Percentiles rank a stretch among this genome's conserved stretches.
These are phyloP conservation scores for Metarhizium humberi DNA, from an alignment of 2,329 filamentous ascomycete genomes.

Conservation along the genomic window DNA sequence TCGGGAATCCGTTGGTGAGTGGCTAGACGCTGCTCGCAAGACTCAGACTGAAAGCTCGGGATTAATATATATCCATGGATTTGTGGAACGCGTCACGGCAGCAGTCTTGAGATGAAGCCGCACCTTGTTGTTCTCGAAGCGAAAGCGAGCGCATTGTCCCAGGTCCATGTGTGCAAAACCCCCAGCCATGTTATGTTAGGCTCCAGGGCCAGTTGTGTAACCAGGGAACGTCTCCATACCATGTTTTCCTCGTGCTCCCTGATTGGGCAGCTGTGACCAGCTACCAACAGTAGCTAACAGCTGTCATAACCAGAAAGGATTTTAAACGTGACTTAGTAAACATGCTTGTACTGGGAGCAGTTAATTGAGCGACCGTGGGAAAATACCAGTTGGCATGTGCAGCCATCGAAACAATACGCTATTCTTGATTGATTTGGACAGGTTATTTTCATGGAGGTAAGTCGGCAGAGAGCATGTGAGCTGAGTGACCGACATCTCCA, in stretches of 20 bases:
- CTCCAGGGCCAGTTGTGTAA: not conserved
- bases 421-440: no score
- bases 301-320: not conserved
- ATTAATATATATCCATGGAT: not conserved
- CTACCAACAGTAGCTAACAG: not conserved
- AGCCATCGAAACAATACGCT: no score
- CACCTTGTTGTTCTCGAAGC: not conserved
- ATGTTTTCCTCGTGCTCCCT: not conserved
- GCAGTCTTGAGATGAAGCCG: not conserved
- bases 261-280: not conserved
- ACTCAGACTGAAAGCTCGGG: not conserved
- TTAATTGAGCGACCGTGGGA: not conserved
- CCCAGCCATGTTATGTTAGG: not conserved
- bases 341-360: not conserved
- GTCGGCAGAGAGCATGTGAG: no score
- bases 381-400: not conserved
- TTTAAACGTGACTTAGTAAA: not conserved
- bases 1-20: not conserved
- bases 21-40: not conserved
- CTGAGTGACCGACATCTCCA: no score
- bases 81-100: constrained; percentile 3
- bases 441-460: no score
- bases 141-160: constrained; percentile 1
- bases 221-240: not conserved
- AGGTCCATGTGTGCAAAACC: not conserved